phyloP scores from a whole-genome alignment of 2,329 filamentous ascomycete genomes.

The Hypoxylon sp. region DNA sequence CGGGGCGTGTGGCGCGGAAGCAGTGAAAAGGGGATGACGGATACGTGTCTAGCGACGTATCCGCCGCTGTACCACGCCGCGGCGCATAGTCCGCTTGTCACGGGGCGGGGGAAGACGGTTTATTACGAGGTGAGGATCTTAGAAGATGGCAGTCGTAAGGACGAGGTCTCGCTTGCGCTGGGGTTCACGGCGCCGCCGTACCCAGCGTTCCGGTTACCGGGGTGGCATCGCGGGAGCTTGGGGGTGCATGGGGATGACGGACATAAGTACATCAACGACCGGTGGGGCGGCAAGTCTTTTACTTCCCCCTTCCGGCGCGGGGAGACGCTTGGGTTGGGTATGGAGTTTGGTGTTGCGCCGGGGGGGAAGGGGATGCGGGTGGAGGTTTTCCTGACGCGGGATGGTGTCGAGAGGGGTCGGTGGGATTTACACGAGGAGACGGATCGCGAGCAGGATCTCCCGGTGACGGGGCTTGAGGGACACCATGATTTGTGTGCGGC shows the following conservation, averaged over 20 bases:
- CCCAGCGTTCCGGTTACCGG: conserved; percentile 81
- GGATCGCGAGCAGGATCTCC: conserved; percentile 73
- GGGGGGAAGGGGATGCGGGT: conserved; percentile 60
- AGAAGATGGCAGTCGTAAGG: conserved; percentile 55
- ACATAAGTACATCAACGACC: conserved; percentile 80
- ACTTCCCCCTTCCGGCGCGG: conserved; percentile 73
- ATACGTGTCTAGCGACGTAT: conserved; percentile 76
- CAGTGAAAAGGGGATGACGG: conserved; percentile 63
- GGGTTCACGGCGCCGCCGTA: conserved; percentile 83
- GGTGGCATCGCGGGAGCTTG: conserved; percentile 83
- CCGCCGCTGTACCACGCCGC: conserved; percentile 77
- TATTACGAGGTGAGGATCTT: conserved; percentile 80
- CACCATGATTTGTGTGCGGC: conserved; percentile 79
- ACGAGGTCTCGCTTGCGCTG: conserved; percentile 70
- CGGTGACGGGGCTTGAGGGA: conserved; percentile 77
- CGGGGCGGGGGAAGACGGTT: conserved; percentile 63
- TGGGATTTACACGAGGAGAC: conserved; percentile 85
- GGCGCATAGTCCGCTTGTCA: conserved; percentile 70
- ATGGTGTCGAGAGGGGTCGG: conserved; percentile 70
- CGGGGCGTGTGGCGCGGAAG: conserved; percentile 68
- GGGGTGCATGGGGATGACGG: conserved; percentile 88
- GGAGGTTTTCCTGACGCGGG: conserved; percentile 78
- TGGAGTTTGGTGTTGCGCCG: conserved; percentile 66
- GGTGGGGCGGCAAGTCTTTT: conserved; percentile 79
- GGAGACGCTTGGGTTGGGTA: conserved; percentile 79